Conservation (phyloP, 805 yeast species). For the Pichia paraexigua region DNA sequence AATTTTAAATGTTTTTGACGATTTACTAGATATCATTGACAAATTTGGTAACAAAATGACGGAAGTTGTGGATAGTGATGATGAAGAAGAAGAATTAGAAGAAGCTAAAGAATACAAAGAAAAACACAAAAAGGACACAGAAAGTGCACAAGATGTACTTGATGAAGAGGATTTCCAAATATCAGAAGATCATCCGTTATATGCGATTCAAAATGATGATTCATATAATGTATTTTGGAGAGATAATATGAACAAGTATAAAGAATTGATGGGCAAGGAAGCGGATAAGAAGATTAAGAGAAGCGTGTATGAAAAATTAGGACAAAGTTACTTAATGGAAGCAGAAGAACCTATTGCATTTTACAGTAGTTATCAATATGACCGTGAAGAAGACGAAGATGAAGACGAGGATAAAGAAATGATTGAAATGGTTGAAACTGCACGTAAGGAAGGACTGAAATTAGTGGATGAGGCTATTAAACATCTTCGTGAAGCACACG, state of each 20-base stretch:
- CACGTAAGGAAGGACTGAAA: constrained; percentile 42
- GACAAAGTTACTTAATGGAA: constrained; percentile 55
- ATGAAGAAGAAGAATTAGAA: constrained; percentile 38
- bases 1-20: constrained; percentile 53
- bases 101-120: constrained; percentile 41
- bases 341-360: constrained; percentile 53
- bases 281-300: constrained; percentile 8
- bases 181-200: constrained; percentile 49
- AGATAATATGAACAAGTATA: constrained; percentile 31
- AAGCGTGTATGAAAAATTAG: constrained; percentile 41
- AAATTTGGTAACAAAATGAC: constrained; percentile 54
- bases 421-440: constrained; percentile 30
- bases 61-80: constrained; percentile 55
- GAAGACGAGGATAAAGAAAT: constrained; percentile 24
- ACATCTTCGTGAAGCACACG: constrained; percentile 51
- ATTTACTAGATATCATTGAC: constrained; percentile 57
- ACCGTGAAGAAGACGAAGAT: constrained; percentile 33
- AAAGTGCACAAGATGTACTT: constrained; percentile 6
- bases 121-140: constrained; percentile 16
- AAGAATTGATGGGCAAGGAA: constrained; percentile 22
- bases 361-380: constrained; percentile 52
- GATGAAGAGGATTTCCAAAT: constrained; percentile 30
- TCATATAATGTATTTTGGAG: constrained; percentile 51
- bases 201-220: constrained; percentile 30
- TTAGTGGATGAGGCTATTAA: constrained; percentile 46